Percentiles rank a stretch among this genome's conserved stretches.
phyloP scores from a whole-genome alignment of 1,284 basidiomycete genomes.

The Ganoderma lingzhi region DNA sequence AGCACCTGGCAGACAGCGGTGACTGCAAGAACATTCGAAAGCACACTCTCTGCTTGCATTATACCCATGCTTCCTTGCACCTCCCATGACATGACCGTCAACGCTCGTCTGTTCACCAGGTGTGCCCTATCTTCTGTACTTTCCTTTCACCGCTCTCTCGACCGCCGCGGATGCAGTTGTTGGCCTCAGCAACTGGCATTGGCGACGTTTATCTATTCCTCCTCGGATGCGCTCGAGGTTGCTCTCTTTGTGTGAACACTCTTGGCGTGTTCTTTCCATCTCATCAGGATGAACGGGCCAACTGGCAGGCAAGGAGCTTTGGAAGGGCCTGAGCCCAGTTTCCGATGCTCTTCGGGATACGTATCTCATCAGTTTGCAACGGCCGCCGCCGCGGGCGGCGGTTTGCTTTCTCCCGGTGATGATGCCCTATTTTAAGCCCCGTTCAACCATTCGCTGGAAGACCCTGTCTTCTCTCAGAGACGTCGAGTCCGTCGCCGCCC shows the following conservation, averaged over 20 bases:
- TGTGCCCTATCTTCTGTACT: background rate
- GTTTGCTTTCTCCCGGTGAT: background rate
- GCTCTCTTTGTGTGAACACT: background rate
- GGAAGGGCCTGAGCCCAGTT: background rate
- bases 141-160: background rate
- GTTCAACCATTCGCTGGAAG: background rate
- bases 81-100: too few relatives aligned
- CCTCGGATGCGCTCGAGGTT: background rate
- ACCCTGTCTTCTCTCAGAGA: background rate
- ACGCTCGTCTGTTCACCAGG: background rate
- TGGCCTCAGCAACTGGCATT: too few relatives aligned
- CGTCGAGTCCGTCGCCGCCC: background rate
- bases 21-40: background rate
- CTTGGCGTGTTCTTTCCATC: conserved; percentile 2
- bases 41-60: background rate
- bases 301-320: background rate
- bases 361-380: conserved; percentile 1
- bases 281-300: background rate
- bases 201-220: background rate
- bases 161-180: too few relatives aligned
- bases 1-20: too few relatives aligned
- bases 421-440: conserved; percentile 5
- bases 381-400: background rate
- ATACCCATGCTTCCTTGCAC: background rate
- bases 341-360: background rate